Evolutionary conservation across 352 stramenopile species (phyloP).

Genomic region (Blastocystis sp.): DNA sequence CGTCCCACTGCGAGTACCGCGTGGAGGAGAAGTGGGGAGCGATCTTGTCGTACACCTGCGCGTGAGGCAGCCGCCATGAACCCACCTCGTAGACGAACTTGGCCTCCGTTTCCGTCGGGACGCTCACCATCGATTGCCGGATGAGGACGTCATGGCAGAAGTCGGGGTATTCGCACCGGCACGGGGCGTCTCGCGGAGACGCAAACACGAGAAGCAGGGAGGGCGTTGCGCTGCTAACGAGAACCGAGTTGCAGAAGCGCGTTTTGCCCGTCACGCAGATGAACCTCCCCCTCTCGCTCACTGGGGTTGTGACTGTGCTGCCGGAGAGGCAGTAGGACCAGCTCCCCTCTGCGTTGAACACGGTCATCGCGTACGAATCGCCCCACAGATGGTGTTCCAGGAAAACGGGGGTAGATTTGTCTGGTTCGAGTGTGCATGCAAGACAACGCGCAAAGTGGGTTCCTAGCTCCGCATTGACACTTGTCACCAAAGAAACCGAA

Average conservation of each 20-base stretch:
- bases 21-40: constrained; percentile 81
- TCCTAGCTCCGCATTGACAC: not conserved
- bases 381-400: constrained; percentile 32
- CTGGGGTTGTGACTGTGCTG: not conserved
- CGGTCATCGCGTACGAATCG: not conserved
- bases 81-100: constrained; percentile 73
- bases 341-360: not conserved
- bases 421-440: not conserved
- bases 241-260: constrained; percentile 12
- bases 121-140: not conserved
- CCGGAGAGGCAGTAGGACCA: not conserved
- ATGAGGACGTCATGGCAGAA: not conserved
- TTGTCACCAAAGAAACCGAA: not conserved
- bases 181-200: not conserved
- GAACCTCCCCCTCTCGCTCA: not conserved
- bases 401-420: not conserved
- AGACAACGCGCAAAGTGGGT: not conserved
- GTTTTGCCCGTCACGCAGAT: not conserved
- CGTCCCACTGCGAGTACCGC: constrained; percentile 76
- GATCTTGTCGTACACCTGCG: constrained; percentile 80
- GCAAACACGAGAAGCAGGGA: not conserved
- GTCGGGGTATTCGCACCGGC: constrained; percentile 13
- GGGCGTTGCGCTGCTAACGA: not conserved
- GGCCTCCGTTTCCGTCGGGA: constrained; percentile 70
- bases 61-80: not conserved